Percentiles rank a stretch among this genome's conserved stretches.
phyloP scores from a whole-genome alignment of 306 rosid genomes.

The Lagenaria siceraria region DNA sequence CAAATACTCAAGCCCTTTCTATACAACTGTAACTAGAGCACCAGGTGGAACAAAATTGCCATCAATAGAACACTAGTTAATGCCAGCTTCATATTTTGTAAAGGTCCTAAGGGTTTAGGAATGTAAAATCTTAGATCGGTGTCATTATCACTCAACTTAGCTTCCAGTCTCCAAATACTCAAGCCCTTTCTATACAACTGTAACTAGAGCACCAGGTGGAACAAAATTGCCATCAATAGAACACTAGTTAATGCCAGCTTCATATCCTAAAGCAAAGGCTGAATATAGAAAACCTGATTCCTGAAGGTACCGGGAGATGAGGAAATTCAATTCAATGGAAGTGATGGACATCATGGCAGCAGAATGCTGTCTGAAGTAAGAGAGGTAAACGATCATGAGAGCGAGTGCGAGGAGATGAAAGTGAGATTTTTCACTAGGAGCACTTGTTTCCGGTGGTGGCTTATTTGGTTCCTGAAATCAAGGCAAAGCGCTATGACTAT shows the following conservation, averaged over 20 bases:
- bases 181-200: constrained; percentile 83
- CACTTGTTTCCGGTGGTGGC: too few species aligned
- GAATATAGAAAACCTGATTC: constrained; percentile 97
- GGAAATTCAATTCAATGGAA: constrained; percentile 73
- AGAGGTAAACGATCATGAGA: constrained; percentile 27
- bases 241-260: constrained; percentile 74
- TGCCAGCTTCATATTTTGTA: constrained; percentile 84
- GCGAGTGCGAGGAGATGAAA: background rate
- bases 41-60: constrained; percentile 84
- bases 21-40: constrained; percentile 74
- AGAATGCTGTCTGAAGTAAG: constrained; percentile 20
- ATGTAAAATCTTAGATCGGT: constrained; percentile 77
- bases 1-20: constrained; percentile 90
- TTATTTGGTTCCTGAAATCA: background rate
- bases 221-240: constrained; percentile 82
- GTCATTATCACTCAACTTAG: constrained; percentile 87
- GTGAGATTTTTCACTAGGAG: background rate
- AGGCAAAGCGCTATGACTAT: background rate
- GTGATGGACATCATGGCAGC: constrained; percentile 47
- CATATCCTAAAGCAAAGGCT: constrained; percentile 89
- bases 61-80: constrained; percentile 69
- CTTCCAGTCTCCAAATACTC: constrained; percentile 97
- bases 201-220: constrained; percentile 77
- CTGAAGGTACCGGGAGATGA: constrained; percentile 77
- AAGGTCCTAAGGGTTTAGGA: constrained; percentile 86